These are phyloP conservation scores for Tubosaeta brunneosetosa DNA, from an alignment of 768 basidiomycete species.

Conservation along the genomic window DNA sequence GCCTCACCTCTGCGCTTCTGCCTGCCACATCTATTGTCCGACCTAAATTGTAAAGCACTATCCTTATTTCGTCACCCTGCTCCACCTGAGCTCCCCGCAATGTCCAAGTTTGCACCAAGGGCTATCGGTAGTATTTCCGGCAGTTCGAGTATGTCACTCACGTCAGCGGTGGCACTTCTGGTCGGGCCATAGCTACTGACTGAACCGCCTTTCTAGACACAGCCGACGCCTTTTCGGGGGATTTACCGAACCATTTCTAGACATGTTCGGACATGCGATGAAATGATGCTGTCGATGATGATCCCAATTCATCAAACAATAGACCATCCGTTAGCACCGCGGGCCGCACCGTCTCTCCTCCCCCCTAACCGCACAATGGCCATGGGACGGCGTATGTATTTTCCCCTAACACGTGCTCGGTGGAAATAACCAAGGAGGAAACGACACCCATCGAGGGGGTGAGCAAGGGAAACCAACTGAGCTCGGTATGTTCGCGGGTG, in stretches of 20 bases:
- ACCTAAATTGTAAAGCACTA: not conserved
- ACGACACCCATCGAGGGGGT: not conserved
- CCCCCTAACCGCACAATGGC: not conserved
- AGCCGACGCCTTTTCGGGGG: conserved; percentile 6
- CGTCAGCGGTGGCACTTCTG: not conserved
- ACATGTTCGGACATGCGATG: not conserved
- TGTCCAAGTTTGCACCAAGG: conserved; percentile 2
- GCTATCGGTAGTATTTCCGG: conserved; percentile 17
- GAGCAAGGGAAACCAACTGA: not conserved
- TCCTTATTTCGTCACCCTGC: not conserved
- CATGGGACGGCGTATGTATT: conserved; percentile 8
- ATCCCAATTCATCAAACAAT: conserved; percentile 11
- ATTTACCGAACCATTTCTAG: conserved; percentile 8
- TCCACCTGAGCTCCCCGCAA: conserved; percentile 2
- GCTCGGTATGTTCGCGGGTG: not conserved
- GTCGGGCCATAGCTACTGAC: not conserved
- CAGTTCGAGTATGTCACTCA: not conserved
- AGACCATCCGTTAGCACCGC: conserved; percentile 1
- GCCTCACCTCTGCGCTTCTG: not conserved
- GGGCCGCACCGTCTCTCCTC: not conserved
- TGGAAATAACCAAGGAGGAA: conserved; percentile 4
- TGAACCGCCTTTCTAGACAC: conserved; percentile 1
- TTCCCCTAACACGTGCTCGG: conserved; percentile 11
- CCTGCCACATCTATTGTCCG: conserved; percentile 1
- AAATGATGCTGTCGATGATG: conserved; percentile 5